Evolutionary conservation across 1,284 basidiomycete species (phyloP), one percentile per base, ranked within the genome.

Genomic region (Puccinia horiana): DNA sequence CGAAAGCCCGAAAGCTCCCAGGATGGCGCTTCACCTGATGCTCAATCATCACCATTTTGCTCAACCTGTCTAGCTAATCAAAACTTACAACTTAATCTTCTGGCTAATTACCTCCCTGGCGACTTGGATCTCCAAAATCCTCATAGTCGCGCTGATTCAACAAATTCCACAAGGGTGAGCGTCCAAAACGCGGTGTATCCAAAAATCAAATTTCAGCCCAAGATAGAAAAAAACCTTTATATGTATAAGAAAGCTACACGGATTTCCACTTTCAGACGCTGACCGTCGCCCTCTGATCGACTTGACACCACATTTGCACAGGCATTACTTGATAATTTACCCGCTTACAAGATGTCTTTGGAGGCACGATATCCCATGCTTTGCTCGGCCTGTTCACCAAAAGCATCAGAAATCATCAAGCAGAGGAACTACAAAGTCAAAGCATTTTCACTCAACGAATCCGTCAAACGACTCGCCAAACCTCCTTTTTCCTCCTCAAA

Each of bases 41-140:
- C 54, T 9, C 74, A 82, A 3, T 74, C 84, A 14, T 85, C 86
- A 1, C 89, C 91, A 4, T 95, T 96, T 88, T 97, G 95, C 86
- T 91, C 92, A 84, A 91, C 90, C 16, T 96, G 95, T 86, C 91
- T 92, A 83, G 93, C 93, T n/a, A 96, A 96, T 87, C 93, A 96
- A 86, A 92, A 91, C 87, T 90, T 97, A 42, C 89, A 94, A 76
- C 89, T 94, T 83, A 93, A 95, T 86, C 89, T 97, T 77, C 88
- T 96, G 40, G 93, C 94, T 5, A 94, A 93, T 84, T 97, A 96
- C 86, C 90, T 96, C 0, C 94, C 94, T 20, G 61, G 77, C 37
- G 79, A 84, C 26, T 63, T 49, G 32, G 73, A 82, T 23, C n/a
- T 35, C 6, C 58, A 83, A 74, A 26, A 16, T 18, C 32, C 47